Base-by-base conservation (phyloP, 306 rosid species). In the Delonix regia region DNA sequence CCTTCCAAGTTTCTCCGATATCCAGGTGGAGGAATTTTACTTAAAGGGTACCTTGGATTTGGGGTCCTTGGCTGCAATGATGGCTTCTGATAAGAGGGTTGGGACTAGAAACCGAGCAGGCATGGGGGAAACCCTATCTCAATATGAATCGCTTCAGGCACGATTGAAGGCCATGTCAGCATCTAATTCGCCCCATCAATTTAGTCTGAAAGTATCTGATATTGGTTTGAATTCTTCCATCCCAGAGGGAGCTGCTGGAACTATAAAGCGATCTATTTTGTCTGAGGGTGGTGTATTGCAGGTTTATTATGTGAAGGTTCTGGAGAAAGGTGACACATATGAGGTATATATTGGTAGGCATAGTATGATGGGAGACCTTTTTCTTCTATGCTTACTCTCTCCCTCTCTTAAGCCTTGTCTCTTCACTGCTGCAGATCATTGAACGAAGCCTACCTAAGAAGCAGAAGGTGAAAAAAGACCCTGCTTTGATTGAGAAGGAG, bases 221-320 rank as follows among this genome's bases (percentile, higher is more conserved):
- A 75, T 71, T 81, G 92, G 68, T 67, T 83, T 92, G 81, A 83
- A 84, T 86, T 93, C 98, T 47, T 90, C 94, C 81, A 87, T 96
- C 80, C 98, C 96, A 4, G 99, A 96, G 86, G 99, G 99, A 81
- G 99, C 99, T 24, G 98, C 99, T 36, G 99, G 99, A 86, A 93
- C 53, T 80, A 96, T 96, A 83, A 96, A 88, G 82, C 88, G 98
- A 49, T 87, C 88, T 78, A 93, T 96, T 88, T 88, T 96, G 85
- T 93, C 97, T 0, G 99, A 96, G 87, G 92, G 98, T 74, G 99
- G 99, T 77, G 90, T 91, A 42, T 85, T 93, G 81, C 99, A 96
- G 81, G 85, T 91, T 85, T 91, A 93, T 81, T 91, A 91, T 80
- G 99, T 96, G 73, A 96, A 96, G 90, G 99, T 96, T 88, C 86